Evolutionary conservation across 2,329 filamentous ascomycete genomes (phyloP).

Genomic region (Fusarium odoratissimum): DNA sequence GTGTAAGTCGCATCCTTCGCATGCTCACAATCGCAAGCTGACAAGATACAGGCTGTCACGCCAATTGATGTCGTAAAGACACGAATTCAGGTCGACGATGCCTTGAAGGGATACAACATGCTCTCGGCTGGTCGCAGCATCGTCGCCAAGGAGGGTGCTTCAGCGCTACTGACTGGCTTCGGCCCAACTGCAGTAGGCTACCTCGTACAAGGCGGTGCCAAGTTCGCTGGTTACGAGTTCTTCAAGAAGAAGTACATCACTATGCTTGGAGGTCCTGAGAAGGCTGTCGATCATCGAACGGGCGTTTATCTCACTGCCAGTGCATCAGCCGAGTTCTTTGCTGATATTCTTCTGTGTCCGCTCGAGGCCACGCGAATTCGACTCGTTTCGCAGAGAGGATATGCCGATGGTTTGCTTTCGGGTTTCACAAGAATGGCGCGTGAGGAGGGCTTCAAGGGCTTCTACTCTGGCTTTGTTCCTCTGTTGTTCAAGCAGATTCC

Average conservation of each 20-base stretch:
- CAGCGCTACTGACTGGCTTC: conserved; percentile 83
- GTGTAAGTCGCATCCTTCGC: conserved; percentile 50
- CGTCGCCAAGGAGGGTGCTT: conserved; percentile 80
- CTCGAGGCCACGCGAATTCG: conserved; percentile 85
- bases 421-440: conserved; percentile 81
- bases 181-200: conserved; percentile 89
- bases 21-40: not conserved
- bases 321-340: conserved; percentile 76
- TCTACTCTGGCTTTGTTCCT: conserved; percentile 92
- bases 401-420: conserved; percentile 76
- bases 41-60: conserved; percentile 59
- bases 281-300: conserved; percentile 58
- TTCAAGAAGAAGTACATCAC: conserved; percentile 92
- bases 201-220: conserved; percentile 89
- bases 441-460: conserved; percentile 81
- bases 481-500: conserved; percentile 91
- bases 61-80: conserved; percentile 84
- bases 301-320: conserved; percentile 78
- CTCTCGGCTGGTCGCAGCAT: conserved; percentile 83
- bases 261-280: conserved; percentile 65
- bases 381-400: conserved; percentile 84
- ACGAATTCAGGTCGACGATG: conserved; percentile 88
- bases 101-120: conserved; percentile 86
- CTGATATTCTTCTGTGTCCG: conserved; percentile 86
- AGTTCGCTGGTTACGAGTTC: conserved; percentile 93